Evolutionary conservation across 305 asterid species (phyloP).

Genomic region (Plantago lanceolata): DNA sequence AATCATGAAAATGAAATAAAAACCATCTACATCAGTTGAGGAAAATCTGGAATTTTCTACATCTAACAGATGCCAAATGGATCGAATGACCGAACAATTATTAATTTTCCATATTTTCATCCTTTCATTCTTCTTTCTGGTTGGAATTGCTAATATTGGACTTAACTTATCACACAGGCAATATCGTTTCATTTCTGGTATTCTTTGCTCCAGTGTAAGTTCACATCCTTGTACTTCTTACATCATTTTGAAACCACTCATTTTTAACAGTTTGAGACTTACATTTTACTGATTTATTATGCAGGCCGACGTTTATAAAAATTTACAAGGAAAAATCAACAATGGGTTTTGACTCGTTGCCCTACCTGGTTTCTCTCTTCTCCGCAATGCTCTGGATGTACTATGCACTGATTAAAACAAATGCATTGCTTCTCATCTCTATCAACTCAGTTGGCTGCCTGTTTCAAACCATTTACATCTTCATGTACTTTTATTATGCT

Average conservation of each 20-base stretch:
- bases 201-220: conserved; percentile 62
- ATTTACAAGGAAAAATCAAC: conserved; percentile 68
- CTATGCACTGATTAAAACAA: conserved; percentile 50
- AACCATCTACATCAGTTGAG: no score
- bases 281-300: not conserved
- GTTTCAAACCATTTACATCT: conserved; percentile 56
- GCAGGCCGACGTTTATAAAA: conserved; percentile 64
- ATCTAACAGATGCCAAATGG: no score
- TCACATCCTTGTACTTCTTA: conserved; percentile 14
- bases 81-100: no score
- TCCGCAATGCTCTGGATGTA: conserved; percentile 74
- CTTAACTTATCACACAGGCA: conserved; percentile 37
- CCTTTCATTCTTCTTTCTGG: no score
- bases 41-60: no score
- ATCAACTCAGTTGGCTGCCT: conserved; percentile 68
- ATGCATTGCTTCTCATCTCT: conserved; percentile 49
- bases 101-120: no score
- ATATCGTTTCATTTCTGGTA: conserved; percentile 48
- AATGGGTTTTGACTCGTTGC: conserved; percentile 61
- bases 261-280: not conserved
- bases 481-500: conserved; percentile 47
- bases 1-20: no score
- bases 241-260: not conserved
- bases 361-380: conserved; percentile 60
- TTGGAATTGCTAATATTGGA: no score